Percentiles rank a stretch among this genome's conserved stretches.
Conservation (phyloP, 257 asterid species). For the Jasminum sambac region DNA sequence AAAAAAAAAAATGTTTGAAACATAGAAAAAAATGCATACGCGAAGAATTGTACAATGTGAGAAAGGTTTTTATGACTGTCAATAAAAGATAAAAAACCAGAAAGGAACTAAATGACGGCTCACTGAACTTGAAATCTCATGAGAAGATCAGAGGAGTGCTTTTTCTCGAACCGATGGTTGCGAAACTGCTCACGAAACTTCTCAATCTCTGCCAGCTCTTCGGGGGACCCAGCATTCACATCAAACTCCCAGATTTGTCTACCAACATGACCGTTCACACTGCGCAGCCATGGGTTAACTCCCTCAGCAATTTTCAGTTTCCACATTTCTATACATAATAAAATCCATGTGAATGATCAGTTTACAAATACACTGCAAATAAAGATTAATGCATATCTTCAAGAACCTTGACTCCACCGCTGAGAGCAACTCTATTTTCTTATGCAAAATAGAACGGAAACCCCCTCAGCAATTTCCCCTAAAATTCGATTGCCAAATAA, state of each 20-base stretch:
- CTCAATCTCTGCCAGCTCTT: slow-evolving; percentile 76
- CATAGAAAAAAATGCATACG: background rate
- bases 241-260: slow-evolving; percentile 90
- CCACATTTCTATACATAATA: slow-evolving; percentile 59
- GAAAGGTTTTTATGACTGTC: background rate
- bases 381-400: background rate
- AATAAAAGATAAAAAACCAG: background rate
- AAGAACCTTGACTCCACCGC: too few relatives aligned
- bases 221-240: slow-evolving; percentile 59
- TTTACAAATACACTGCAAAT: background rate
- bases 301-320: slow-evolving; percentile 83
- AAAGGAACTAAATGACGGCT: slow-evolving; percentile 4
- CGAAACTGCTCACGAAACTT: slow-evolving; percentile 57
- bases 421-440: too few relatives aligned
- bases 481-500: too few relatives aligned
- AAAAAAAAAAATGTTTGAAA: background rate
- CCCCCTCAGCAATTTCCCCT: too few relatives aligned
- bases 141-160: slow-evolving; percentile 82
- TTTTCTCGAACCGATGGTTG: slow-evolving; percentile 64
- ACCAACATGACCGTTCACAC: slow-evolving; percentile 69
- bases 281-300: slow-evolving; percentile 83
- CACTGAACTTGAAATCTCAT: slow-evolving; percentile 83
- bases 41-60: background rate
- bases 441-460: too few relatives aligned
- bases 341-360: background rate